Evolutionary conservation across 2,329 filamentous ascomycete genomes (phyloP).

Genomic region (Xylariaceae sp.): DNA sequence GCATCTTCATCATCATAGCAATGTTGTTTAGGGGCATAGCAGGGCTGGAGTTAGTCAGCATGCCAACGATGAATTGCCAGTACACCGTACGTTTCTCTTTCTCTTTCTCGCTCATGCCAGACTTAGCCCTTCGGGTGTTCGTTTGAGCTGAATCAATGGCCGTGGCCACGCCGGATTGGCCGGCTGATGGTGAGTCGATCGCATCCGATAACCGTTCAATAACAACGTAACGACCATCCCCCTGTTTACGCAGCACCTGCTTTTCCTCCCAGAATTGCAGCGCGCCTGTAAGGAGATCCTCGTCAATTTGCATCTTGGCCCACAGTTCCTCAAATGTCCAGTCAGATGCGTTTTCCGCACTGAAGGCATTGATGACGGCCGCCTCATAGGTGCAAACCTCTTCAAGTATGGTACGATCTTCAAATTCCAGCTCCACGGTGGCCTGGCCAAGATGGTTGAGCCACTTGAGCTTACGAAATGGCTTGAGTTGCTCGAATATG

Average conservation of each 20-base stretch:
- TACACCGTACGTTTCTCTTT: conserved; percentile 63
- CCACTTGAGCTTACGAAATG: conserved; percentile 84
- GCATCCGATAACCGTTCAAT: conserved; percentile 57
- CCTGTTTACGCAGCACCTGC: conserved; percentile 57
- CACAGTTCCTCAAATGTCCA: conserved; percentile 50
- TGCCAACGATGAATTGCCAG: conserved; percentile 87
- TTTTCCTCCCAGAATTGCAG: conserved; percentile 69
- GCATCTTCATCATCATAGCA: conserved; percentile 91
- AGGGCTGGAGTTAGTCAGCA: conserved; percentile 85
- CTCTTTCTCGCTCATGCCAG: conserved; percentile 59
- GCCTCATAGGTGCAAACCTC: conserved; percentile 82
- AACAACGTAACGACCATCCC: conserved; percentile 58
- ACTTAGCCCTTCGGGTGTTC: conserved; percentile 47
- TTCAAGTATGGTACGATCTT: conserved; percentile 69
- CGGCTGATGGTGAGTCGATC: conserved; percentile 24
- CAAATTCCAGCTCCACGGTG: conserved; percentile 74
- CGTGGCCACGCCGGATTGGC: conserved; percentile 23
- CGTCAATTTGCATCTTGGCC: conserved; percentile 64
- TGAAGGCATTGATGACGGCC: conserved; percentile 79
- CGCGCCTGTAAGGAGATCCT: conserved; percentile 63
- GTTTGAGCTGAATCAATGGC: conserved; percentile 30
- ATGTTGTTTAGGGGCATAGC: conserved; percentile 78
- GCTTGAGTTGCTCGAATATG: conserved; percentile 76
- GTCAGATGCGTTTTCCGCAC: conserved; percentile 32
- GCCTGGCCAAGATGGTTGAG: conserved; percentile 76